Conservation (phyloP, 2,329 filamentous ascomycete species). For the Aspergillus tubingensis region DNA sequence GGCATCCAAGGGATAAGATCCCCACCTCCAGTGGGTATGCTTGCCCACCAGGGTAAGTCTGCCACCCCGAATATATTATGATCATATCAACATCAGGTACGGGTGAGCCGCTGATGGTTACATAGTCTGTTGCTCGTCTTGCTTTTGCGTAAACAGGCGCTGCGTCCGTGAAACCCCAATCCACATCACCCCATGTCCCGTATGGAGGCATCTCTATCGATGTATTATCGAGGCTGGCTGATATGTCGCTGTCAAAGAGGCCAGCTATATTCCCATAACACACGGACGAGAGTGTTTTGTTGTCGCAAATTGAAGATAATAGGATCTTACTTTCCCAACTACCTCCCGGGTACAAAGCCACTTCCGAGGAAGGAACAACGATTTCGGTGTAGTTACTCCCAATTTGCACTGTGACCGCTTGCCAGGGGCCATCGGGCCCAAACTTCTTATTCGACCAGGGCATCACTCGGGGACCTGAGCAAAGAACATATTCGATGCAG, state of each 20-base stretch:
- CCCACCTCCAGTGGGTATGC: conserved; percentile 4
- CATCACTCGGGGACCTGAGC: not conserved
- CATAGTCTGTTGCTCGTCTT: not conserved
- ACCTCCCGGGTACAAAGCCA: not conserved
- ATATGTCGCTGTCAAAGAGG: not conserved
- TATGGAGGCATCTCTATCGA: not conserved
- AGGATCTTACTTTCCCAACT: not conserved
- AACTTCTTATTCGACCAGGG: not conserved
- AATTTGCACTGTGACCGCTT: not conserved
- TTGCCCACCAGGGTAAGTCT: not conserved
- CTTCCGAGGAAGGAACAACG: not conserved
- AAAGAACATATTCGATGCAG: not conserved
- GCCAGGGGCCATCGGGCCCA: not conserved
- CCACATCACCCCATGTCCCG: not conserved
- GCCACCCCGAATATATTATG: not conserved
- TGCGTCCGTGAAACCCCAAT: not conserved
- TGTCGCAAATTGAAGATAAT: not conserved
- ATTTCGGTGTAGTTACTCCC: not conserved
- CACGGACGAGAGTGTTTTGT: not conserved
- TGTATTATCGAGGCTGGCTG: not conserved
- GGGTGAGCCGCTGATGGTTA: not conserved
- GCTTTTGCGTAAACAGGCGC: not conserved
- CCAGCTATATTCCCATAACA: not conserved
- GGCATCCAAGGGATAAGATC: not conserved
- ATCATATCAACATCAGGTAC: not conserved